Conservation (phyloP, 129 eudicot species). For the Dittrichia graveolens region DNA sequence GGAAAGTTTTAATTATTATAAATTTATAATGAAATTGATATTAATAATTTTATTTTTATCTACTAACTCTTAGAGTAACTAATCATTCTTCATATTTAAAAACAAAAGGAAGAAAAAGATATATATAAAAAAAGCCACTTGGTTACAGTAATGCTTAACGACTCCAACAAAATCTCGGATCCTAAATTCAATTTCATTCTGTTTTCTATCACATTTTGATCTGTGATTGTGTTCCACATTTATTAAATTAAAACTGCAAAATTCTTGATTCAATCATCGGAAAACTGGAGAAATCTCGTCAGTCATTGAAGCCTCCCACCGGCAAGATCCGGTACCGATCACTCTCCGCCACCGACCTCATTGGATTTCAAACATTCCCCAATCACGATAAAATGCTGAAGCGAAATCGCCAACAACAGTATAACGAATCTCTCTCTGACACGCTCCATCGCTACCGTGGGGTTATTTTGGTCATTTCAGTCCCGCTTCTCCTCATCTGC, state of each 20-base stretch:
- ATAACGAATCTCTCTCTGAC: constrained; percentile 40
- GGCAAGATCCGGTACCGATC: constrained; percentile 72
- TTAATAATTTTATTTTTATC: too few relatives aligned
- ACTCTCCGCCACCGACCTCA: constrained; percentile 59
- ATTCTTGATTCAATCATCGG: not conserved
- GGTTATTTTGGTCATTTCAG: constrained; percentile 44
- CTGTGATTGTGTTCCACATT: too few relatives aligned
- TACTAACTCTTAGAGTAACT: too few relatives aligned
- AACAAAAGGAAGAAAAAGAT: too few relatives aligned
- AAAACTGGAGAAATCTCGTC: constrained; percentile 50
- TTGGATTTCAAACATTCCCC: constrained; percentile 34
- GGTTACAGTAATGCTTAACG: not conserved
- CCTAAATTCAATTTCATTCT: not conserved
- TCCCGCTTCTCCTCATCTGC: constrained; percentile 57
- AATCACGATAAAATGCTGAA: constrained; percentile 54
- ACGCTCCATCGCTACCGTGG: constrained; percentile 52
- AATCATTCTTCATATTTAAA: too few relatives aligned
- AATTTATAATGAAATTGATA: too few relatives aligned
- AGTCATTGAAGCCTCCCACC: constrained; percentile 47
- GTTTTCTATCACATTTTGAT: too few relatives aligned
- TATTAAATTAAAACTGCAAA: not conserved
- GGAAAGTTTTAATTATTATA: too few relatives aligned
- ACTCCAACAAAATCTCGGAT: constrained; percentile 16
- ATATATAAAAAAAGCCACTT: too few relatives aligned
- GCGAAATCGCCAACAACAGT: constrained; percentile 44